Evolutionary conservation across 2,329 filamentous ascomycete genomes (phyloP), one percentile per base, ranked within the genome.

Genomic region (Aspergillus fructus): DNA sequence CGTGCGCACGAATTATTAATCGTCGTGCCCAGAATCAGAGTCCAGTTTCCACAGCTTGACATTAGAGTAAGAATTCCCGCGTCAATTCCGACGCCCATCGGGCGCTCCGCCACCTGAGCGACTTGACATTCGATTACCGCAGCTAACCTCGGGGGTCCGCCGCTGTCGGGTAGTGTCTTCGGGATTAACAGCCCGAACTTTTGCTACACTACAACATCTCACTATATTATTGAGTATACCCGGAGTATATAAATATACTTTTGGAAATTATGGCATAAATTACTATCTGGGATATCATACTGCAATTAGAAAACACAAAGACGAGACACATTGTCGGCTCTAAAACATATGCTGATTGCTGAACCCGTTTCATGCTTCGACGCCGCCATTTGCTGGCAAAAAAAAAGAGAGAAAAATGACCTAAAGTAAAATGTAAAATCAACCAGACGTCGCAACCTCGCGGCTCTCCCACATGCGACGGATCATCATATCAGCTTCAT

Each of bases 381-480:
- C 33, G 42, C 43, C 51, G 15, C 12, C n/a, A 30, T n/a, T 49
- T 53, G 51, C 42, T 53, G 8, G n/a, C 41, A 15, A 8, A 30
- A 17, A 39, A 47, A 15, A 47, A 27, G 4, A 17, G 9, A 21
- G 30, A 37, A 30, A 40, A 21, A 42, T n/a, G 30, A 46, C 2
- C 30, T 19, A 3, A 43, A 37, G 12, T 17, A 19, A 27, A 37
- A 34, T 61, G 49, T 47, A 41, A 15, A 55, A 48, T 69, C 59
- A 75, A 33, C 71, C 70, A 23, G 68, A 70, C 15, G 66, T 68
- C 17, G 74, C 70, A 5, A 77, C 72, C 53, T 76, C 74, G 47
- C 75, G 72, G 54, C 73, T 76, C 47, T 77, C 74, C 75, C 75
- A 78, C 64, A 77, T 74, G 47, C 75, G 72, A 42, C 74, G 73